A percentile compares a stretch with the other conserved stretches of the same genome.
phyloP scores from a whole-genome alignment of 179 eudicot genomes.

The Vitellaria paradoxa region DNA sequence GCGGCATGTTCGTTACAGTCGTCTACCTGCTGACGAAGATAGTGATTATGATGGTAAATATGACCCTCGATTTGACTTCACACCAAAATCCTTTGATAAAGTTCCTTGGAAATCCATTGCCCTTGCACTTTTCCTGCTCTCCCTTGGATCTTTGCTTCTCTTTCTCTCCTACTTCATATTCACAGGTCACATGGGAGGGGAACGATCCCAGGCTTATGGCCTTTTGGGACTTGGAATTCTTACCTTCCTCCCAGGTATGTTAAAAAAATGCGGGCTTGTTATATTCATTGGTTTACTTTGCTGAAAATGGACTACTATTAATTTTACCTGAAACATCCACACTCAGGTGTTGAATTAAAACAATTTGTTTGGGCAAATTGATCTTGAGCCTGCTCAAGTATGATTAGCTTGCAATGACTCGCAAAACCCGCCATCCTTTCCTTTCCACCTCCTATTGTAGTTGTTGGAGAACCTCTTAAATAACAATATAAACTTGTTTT shows the following conservation, averaged over 20 bases:
- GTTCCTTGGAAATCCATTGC: conserved; percentile 90
- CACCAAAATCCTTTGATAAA: conserved; percentile 58
- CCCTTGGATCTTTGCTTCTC: conserved; percentile 66
- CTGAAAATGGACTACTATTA: background rate
- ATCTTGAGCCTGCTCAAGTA: background rate
- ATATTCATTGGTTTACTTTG: background rate
- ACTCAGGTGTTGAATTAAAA: background rate
- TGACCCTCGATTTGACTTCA: conserved; percentile 81
- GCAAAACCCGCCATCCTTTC: background rate
- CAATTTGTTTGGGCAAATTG: background rate
- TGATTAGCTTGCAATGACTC: background rate
- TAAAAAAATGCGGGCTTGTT: background rate
- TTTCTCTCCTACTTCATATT: conserved; percentile 72
- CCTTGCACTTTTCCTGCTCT: conserved; percentile 74
- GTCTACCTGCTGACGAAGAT: conserved; percentile 54
- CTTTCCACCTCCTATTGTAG: background rate
- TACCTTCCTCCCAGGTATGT: conserved; percentile 82
- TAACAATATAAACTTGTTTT: background rate
- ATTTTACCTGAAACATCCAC: no score
- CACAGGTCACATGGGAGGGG: conserved; percentile 95
- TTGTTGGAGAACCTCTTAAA: background rate
- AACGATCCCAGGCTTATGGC: conserved; percentile 72
- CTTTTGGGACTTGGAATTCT: conserved; percentile 81
- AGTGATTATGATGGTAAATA: conserved; percentile 26
- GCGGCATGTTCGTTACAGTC: conserved; percentile 61